Percentiles rank a stretch among this genome's conserved stretches.
phyloP scores from a whole-genome alignment of 805 yeast genomes.

The Metschnikowia arizonensis region DNA sequence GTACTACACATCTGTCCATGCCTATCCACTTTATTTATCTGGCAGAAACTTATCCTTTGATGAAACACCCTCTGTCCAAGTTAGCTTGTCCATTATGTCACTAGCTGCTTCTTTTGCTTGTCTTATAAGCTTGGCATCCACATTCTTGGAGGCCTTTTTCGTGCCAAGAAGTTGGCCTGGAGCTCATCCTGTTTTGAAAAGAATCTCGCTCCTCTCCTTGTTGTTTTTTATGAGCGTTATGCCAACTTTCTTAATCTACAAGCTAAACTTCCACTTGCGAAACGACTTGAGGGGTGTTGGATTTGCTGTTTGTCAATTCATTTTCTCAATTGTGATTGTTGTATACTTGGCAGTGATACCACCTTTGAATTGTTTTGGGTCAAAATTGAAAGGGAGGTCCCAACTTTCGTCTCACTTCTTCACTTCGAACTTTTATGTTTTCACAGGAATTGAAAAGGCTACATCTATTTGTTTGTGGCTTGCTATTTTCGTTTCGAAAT shows the following conservation, averaged over 20 bases:
- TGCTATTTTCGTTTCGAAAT: conserved; percentile 63
- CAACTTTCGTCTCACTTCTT: conserved; percentile 38
- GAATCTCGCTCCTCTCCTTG: conserved; percentile 41
- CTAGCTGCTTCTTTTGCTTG: conserved; percentile 62
- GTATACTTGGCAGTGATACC: conserved; percentile 61
- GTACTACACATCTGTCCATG: conserved; percentile 67
- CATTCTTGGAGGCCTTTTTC: conserved; percentile 53
- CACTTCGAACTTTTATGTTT: conserved; percentile 53
- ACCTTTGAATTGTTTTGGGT: conserved; percentile 48
- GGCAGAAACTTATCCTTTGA: conserved; percentile 50
- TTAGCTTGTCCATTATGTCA: conserved; percentile 55
- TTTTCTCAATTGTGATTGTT: conserved; percentile 51
- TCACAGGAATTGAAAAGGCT: conserved; percentile 50
- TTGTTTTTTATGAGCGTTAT: conserved; percentile 43
- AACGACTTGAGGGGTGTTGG: conserved; percentile 32
- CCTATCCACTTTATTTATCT: conserved; percentile 62
- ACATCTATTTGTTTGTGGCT: conserved; percentile 71
- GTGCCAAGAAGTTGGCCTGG: conserved; percentile 77
- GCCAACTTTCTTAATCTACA: conserved; percentile 50
- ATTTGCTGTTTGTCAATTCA: conserved; percentile 52
- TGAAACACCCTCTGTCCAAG: conserved; percentile 57
- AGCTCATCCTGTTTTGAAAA: conserved; percentile 51
- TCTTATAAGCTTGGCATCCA: conserved; percentile 51
- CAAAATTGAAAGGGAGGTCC: conserved; percentile 31
- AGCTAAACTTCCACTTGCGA: conserved; percentile 25